Base-by-base conservation (phyloP, 1,139 yeast species). In the Candida glucosophila region DNA sequence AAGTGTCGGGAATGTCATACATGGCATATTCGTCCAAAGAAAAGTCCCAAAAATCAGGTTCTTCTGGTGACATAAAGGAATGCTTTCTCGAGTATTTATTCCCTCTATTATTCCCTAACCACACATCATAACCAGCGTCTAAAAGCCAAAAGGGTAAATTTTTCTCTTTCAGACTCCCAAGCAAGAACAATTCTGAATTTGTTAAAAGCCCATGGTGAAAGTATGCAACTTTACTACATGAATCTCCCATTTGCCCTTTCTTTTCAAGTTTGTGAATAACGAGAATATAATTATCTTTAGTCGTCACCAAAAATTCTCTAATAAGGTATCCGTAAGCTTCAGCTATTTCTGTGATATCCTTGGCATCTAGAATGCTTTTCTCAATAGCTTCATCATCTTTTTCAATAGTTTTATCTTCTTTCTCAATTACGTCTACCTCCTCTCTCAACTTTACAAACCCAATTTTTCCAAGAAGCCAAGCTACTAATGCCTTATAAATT, bases 11-110 rank as follows among this genome's bases (percentile, higher is more conserved):
- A 22, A 85, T 81, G 46, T 85, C 95, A 43, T 68, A 79, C 34
- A 78, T 52, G 3, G 94, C 92, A 52, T 79, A 81, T 46, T 85
- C 93, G 51, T 85, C 95, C 26, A 85, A 64, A 14, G 88, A 76
- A 41, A 80, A 85, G 50, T 83, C 73, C 95, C 95, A 85, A 50
- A 80, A 85, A 29, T 61, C 58, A 2, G 49, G 37, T 10, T 68
- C 67, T 9, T 55, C 49, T 1, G 77, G 68, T 6, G 56, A 43
- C 19, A 46, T 28, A 29, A 46, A 49, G 26, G 53, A 34, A 34
- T 55, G 62, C 24, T 55, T 55, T 19, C 75, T 63, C 4, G 58
- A 52, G 33, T 55, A 55, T 33, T 54, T 55, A 31, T 55, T 55
- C 3, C 61, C 62, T 25, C 60, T 39, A 33, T 55, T 55, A 32